These are phyloP conservation scores for Neurospora sp. DNA, from an alignment of 495 filamentous ascomycete genomes.

Conservation along the genomic window DNA sequence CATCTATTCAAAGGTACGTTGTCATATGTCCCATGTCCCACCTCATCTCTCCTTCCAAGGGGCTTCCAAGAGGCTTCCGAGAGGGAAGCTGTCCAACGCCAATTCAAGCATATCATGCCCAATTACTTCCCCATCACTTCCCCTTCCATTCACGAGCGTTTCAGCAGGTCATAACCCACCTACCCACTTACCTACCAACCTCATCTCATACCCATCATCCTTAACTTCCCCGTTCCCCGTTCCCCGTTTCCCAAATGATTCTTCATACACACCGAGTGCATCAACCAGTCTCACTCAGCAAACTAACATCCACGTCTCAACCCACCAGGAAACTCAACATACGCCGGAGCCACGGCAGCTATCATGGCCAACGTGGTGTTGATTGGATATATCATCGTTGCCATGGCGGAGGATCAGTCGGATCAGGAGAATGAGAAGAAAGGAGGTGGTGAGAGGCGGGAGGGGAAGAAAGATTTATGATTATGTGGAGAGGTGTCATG, in stretches of 20 bases:
- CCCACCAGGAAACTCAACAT: conserved; percentile 68
- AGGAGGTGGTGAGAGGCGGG: conserved; percentile 26
- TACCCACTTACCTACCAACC: no score
- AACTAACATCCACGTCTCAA: not conserved
- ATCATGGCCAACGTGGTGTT: conserved; percentile 86
- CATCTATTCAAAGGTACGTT: conserved; percentile 62
- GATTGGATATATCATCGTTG: conserved; percentile 82
- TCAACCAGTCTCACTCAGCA: not conserved
- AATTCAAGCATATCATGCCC: no score
- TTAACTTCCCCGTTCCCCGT: no score
- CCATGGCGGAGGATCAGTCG: conserved; percentile 81
- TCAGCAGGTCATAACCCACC: no score
- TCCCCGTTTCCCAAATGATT: not conserved
- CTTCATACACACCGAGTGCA: not conserved
- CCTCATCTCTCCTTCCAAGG: no score
- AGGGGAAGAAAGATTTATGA: conserved; percentile 51
- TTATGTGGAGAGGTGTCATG: not conserved
- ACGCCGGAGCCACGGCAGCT: conserved; percentile 74
- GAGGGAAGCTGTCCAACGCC: no score
- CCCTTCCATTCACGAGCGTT: no score
- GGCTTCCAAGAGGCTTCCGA: no score
- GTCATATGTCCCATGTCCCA: no score
- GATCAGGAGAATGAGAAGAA: conserved; percentile 42
- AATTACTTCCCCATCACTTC: no score
- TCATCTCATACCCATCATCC: no score